Evolutionary conservation across 352 stramenopile genomes (phyloP).

Genomic region (Pythium pyrilobum): DNA sequence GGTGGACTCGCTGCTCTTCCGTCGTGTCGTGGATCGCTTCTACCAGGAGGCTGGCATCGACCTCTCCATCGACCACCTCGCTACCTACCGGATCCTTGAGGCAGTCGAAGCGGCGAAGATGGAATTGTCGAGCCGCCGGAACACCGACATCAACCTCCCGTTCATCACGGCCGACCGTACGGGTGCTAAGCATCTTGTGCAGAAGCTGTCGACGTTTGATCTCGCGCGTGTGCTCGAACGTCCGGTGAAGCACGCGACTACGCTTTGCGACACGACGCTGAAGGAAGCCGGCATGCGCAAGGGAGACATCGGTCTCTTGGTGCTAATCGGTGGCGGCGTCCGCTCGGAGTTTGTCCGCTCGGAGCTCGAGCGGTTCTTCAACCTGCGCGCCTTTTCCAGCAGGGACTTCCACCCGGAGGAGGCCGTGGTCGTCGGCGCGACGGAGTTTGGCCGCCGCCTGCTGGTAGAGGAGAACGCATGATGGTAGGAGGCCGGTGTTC

Average conservation of each 20-base stretch:
- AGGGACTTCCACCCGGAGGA: slow-evolving; percentile 55
- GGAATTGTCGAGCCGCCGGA: slow-evolving; percentile 48
- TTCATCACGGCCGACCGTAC: slow-evolving; percentile 72
- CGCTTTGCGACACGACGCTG: slow-evolving; percentile 34
- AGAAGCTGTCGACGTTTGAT: slow-evolving; percentile 53
- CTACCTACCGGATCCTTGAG: slow-evolving; percentile 62
- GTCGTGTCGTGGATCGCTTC: slow-evolving; percentile 48
- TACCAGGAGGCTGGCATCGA: slow-evolving; percentile 52
- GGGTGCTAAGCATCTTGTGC: slow-evolving; percentile 66
- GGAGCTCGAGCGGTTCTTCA: slow-evolving; percentile 48
- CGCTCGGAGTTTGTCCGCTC: slow-evolving; percentile 46
- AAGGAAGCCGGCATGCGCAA: slow-evolving; percentile 28
- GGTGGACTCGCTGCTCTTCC: slow-evolving; percentile 50
- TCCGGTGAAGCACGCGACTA: slow-evolving; percentile 24
- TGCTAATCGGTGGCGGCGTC: slow-evolving; percentile 54
- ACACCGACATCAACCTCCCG: slow-evolving; percentile 64
- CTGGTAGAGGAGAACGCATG: slow-evolving; percentile 18
- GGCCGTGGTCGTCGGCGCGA: slow-evolving; percentile 51
- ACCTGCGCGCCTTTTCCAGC: slow-evolving; percentile 34
- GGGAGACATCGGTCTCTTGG: slow-evolving; percentile 34
- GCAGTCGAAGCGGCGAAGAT: slow-evolving; percentile 67
- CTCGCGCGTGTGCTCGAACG: slow-evolving; percentile 39
- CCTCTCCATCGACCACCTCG: slow-evolving; percentile 63
- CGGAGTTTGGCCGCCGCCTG: slow-evolving; percentile 48
- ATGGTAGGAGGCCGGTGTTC: no score